Percentiles rank a stretch among this genome's conserved stretches.
Conservation (phyloP, 441 rosid species). For the Bocquillonia castaneifolia region DNA sequence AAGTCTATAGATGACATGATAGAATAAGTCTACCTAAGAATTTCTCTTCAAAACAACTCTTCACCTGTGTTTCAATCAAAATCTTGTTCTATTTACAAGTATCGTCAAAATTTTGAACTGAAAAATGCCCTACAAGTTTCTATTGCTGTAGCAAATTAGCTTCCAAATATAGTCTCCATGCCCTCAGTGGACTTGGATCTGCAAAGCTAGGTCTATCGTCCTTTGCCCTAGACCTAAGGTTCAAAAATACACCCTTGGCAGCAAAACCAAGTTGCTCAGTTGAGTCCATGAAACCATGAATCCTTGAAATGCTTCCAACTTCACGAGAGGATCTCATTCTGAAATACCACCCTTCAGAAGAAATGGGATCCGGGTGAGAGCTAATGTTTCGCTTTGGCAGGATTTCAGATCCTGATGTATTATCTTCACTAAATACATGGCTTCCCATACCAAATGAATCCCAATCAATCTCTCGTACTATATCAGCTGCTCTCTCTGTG, state of each 20-base stretch:
- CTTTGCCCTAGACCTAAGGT: conserved; percentile 23
- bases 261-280: conserved; percentile 72
- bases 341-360: conserved; percentile 19
- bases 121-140: conserved; percentile 3
- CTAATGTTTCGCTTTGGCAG: conserved; percentile 9
- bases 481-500: conserved; percentile 33
- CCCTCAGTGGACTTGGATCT: conserved; percentile 40
- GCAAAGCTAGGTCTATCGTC: conserved; percentile 14
- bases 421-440: conserved; percentile 20
- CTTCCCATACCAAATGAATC: conserved; percentile 52
- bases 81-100: background rate
- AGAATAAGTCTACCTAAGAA: too few species aligned
- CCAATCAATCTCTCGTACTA: conserved; percentile 51
- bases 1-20: too few species aligned
- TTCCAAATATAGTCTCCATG: conserved; percentile 54
- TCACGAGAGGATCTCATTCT: conserved; percentile 34
- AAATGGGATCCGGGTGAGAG: conserved; percentile 11
- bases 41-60: background rate
- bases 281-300: conserved; percentile 50
- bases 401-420: conserved; percentile 9
- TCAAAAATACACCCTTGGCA: conserved; percentile 55
- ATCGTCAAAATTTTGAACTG: conserved; percentile 1
- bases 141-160: conserved; percentile 33
- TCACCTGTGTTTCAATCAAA: background rate
- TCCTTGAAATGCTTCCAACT: conserved; percentile 40